Evolutionary conservation across 2,329 filamentous ascomycete species (phyloP).

Genomic region (Fusarium brachygibbosum): DNA sequence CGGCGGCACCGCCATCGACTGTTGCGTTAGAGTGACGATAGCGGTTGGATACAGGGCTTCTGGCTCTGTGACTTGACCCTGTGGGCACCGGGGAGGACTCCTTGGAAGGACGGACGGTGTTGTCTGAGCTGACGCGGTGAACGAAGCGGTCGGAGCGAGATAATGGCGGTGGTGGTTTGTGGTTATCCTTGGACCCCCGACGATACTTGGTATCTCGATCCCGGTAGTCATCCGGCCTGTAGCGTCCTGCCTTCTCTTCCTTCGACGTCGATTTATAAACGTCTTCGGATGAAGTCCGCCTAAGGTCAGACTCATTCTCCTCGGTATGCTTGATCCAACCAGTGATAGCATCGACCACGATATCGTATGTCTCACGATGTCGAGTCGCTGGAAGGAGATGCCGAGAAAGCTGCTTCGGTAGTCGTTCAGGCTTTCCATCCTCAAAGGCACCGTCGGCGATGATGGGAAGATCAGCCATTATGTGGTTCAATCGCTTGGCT

Average conservation of each 20-base stretch:
- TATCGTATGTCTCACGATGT: conserved; percentile 69
- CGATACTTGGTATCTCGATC: conserved; percentile 33
- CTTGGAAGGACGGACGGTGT: conserved; percentile 29
- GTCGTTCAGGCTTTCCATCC: conserved; percentile 75
- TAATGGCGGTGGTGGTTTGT: conserved; percentile 29
- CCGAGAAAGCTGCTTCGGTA: conserved; percentile 83
- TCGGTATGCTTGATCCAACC: conserved; percentile 54
- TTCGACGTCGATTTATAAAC: conserved; percentile 24
- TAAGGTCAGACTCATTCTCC: conserved; percentile 30
- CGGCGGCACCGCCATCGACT: conserved; percentile 25
- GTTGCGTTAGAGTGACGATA: conserved; percentile 39
- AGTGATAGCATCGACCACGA: conserved; percentile 71
- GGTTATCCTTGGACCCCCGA: conserved; percentile 34
- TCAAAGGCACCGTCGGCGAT: conserved; percentile 66
- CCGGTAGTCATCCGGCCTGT: conserved; percentile 41
- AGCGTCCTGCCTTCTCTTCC: conserved; percentile 34
- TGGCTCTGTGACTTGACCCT: conserved; percentile 25
- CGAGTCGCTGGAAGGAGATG: conserved; percentile 75
- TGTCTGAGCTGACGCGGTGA: conserved; percentile 38
- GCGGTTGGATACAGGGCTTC: conserved; percentile 42
- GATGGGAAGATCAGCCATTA: conserved; percentile 79
- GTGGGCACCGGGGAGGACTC: conserved; percentile 31
- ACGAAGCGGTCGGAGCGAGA: conserved; percentile 39
- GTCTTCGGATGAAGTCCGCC: conserved; percentile 34
- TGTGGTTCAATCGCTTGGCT: conserved; percentile 75